Evolutionary conservation across 768 basidiomycete species (phyloP).

Genomic region (Suillus subalutaceus): DNA sequence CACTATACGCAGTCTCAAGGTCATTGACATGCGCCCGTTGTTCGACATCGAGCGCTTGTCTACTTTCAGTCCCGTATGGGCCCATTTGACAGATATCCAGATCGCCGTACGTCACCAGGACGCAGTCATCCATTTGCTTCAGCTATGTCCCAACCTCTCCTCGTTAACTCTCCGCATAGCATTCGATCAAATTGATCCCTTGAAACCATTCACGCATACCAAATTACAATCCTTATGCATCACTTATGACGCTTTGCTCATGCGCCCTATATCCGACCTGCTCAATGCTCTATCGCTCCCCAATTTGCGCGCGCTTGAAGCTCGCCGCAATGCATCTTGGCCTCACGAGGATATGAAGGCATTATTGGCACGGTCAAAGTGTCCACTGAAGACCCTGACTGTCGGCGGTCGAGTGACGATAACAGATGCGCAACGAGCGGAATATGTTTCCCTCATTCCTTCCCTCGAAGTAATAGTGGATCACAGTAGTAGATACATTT

Average conservation of each 20-base stretch:
- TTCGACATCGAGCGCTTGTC: constrained; percentile 15
- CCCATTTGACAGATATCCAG: constrained; percentile 20
- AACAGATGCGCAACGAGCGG: constrained; percentile 18
- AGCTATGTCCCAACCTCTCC: constrained; percentile 23
- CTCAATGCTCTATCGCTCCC: constrained; percentile 22
- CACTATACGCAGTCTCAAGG: neutral
- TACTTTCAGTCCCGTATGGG: constrained; percentile 22
- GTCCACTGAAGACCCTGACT: constrained; percentile 24
- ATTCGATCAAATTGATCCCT: neutral
- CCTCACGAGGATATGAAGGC: constrained; percentile 17
- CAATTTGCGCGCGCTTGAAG: constrained; percentile 15
- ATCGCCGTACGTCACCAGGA: constrained; percentile 5
- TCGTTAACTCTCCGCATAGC: constrained; percentile 15
- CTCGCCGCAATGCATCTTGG: constrained; percentile 14
- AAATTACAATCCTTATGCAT: constrained; percentile 17
- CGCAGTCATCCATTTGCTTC: constrained; percentile 18
- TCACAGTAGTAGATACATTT: neutral
- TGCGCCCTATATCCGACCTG: constrained; percentile 13
- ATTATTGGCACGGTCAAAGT: constrained; percentile 24
- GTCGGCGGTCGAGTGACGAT: constrained; percentile 16
- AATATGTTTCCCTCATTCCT: constrained; percentile 20
- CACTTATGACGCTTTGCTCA: neutral
- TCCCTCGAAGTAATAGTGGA: constrained; percentile 16
- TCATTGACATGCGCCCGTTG: neutral
- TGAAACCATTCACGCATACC: constrained; percentile 14